Evolutionary conservation across 441 rosid genomes (phyloP).

Genomic region (Jatropha multifida): DNA sequence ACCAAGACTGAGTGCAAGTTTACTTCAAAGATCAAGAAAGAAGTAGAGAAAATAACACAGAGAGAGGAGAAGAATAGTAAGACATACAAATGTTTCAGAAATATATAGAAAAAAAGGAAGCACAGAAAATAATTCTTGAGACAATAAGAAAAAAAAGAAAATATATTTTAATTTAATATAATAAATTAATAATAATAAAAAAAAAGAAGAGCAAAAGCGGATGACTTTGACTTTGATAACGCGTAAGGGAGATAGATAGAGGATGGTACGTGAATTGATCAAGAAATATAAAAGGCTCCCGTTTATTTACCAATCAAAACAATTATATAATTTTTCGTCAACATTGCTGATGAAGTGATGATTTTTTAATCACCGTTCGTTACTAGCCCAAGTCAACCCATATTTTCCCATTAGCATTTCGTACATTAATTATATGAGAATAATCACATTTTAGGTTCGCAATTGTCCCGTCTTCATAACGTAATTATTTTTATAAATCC

Average conservation of each 20-base stretch:
- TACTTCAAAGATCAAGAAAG: not conserved
- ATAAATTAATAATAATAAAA: not conserved
- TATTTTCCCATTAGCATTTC: too few species aligned
- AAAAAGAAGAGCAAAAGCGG: not conserved
- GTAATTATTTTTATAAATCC: too few species aligned
- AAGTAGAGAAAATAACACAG: not conserved
- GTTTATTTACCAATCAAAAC: not conserved
- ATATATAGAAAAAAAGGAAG: not conserved
- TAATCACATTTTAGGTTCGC: too few species aligned
- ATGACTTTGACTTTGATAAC: constrained; percentile 7
- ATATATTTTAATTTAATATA: too few species aligned
- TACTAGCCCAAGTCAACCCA: not conserved
- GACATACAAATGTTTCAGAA: not conserved
- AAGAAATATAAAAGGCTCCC: not conserved
- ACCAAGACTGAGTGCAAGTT: not conserved
- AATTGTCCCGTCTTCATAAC: too few species aligned
- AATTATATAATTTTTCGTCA: not conserved
- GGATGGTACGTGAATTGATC: not conserved
- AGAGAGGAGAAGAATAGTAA: not conserved
- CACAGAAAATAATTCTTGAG: not conserved
- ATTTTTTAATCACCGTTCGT: not conserved
- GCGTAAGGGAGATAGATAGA: not conserved
- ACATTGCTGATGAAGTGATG: not conserved
- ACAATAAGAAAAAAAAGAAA: too few species aligned
- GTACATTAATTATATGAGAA: too few species aligned